Evolutionary conservation across 2,329 filamentous ascomycete species (phyloP).

Genomic region (Fusarium sp.): DNA sequence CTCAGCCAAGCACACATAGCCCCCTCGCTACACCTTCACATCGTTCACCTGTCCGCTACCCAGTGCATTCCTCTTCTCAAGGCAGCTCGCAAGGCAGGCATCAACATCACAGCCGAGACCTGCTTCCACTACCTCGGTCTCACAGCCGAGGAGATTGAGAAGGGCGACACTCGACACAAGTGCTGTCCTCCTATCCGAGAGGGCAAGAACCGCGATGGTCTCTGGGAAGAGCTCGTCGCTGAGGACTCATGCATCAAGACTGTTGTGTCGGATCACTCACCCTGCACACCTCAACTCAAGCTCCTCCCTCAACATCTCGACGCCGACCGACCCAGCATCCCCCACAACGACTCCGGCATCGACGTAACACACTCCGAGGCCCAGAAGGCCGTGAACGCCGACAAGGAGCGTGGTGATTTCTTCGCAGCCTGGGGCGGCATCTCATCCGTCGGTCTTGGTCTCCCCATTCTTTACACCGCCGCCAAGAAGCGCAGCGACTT

Average conservation of each 20-base stretch:
- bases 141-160: slow-evolving; percentile 81
- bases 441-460: slow-evolving; percentile 88
- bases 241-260: slow-evolving; percentile 86
- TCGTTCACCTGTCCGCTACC: slow-evolving; percentile 91
- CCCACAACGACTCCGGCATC: slow-evolving; percentile 64
- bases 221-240: slow-evolving; percentile 84
- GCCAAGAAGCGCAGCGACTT: slow-evolving; percentile 68
- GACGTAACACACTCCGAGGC: slow-evolving; percentile 55
- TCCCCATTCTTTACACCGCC: slow-evolving; percentile 90
- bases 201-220: slow-evolving; percentile 80
- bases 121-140: slow-evolving; percentile 95
- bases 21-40: slow-evolving; percentile 86
- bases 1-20: slow-evolving; percentile 82
- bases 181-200: slow-evolving; percentile 93
- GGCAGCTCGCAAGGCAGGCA: slow-evolving; percentile 74
- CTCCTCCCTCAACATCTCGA: slow-evolving; percentile 77
- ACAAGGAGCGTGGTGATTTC: slow-evolving; percentile 77
- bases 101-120: slow-evolving; percentile 92
- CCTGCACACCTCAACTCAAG: slow-evolving; percentile 95
- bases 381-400: slow-evolving; percentile 50
- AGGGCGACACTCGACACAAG: slow-evolving; percentile 92
- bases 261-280: slow-evolving; percentile 94
- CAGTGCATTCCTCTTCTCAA: slow-evolving; percentile 86
- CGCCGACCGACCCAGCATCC: slow-evolving; percentile 48
- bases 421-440: slow-evolving; percentile 97